Percentiles rank a stretch among this genome's conserved stretches.
Evolutionary conservation across 805 yeast genomes (phyloP).

Genomic region (Ogataea paradorogensis): DNA sequence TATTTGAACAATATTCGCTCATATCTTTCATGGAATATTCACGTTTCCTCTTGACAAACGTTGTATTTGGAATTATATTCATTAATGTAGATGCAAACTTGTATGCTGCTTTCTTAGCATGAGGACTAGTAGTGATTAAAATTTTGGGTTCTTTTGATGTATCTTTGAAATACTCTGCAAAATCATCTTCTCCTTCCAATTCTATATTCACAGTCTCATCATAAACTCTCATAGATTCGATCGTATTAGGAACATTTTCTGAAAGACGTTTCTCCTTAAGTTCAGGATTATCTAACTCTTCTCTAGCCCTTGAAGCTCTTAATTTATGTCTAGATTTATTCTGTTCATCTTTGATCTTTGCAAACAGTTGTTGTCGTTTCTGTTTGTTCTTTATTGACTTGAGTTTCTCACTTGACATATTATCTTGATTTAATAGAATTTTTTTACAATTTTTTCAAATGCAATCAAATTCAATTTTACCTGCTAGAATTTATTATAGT

Average conservation of each 20-base stretch:
- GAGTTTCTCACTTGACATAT: slow-evolving; percentile 36
- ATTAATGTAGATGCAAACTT: slow-evolving; percentile 84
- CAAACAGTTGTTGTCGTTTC: slow-evolving; percentile 74
- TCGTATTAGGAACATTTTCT: slow-evolving; percentile 75
- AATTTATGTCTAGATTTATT: slow-evolving; percentile 73
- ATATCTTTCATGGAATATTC: slow-evolving; percentile 85
- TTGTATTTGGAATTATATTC: slow-evolving; percentile 80
- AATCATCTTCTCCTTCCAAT: slow-evolving; percentile 63
- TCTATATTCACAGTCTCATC: slow-evolving; percentile 76
- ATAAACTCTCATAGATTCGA: slow-evolving; percentile 77
- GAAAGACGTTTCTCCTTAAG: slow-evolving; percentile 75
- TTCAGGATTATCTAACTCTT: slow-evolving; percentile 80
- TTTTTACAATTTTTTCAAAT: slow-evolving; percentile 1
- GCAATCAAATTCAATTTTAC: slow-evolving; percentile 3
- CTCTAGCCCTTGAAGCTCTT: slow-evolving; percentile 82
- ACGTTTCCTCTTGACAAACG: slow-evolving; percentile 82
- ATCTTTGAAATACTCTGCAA: slow-evolving; percentile 52
- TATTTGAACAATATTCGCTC: slow-evolving; percentile 73
- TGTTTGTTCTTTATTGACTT: slow-evolving; percentile 67
- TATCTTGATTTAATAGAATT: background rate
- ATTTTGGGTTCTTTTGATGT: slow-evolving; percentile 72
- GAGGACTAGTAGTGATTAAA: slow-evolving; percentile 81
- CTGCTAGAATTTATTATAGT: background rate
- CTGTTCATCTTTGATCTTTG: slow-evolving; percentile 68
- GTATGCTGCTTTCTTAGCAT: slow-evolving; percentile 83